Evolutionary conservation across 768 basidiomycete genomes (phyloP), one percentile per base, ranked within the genome.

Genomic region (Tremella mesenterica): DNA sequence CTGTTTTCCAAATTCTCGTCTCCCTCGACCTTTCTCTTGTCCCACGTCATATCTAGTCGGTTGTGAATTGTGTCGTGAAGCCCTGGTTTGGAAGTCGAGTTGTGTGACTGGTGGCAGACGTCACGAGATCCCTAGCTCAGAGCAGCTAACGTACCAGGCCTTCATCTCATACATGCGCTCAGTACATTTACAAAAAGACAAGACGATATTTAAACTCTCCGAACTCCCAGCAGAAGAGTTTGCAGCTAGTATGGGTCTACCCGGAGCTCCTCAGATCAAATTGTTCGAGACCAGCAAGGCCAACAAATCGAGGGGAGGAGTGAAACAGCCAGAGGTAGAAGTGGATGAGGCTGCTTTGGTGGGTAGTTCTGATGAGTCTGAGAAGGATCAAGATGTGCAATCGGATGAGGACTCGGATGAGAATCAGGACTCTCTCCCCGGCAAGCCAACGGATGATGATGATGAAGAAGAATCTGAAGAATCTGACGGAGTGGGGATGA

Each of bases 141-240:
- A 4, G 45, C 49, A 52, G 23, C 46, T 56, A 33, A 52, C 47
- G n/a, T 20, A 7, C 16, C 67, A 96, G 90, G 88, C 92, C 1
- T 93, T 97, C 67, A 85, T 97, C 8, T 93, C 92, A 13, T 99
- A 99, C 71, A 76, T 96, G 59, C 86, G 89, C 14, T 95, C 93
- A 3, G 76, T 99, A 21, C 79, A 95, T 70, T 77, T 97, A 18
- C 93, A 96, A 59, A 93, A 88, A 69, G 85, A 97, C 76, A 99
- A 97, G 69, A 76, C 83, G 0, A 82, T 93, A 57, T 99, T 97
- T 79, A 88, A 88, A 65, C 74, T 95, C 26, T 79, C 81, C 4
- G 82, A 84, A 50, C 80, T 96, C 14, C 91, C 91, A 0, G 78
- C 85, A 4, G 83, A 92, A 64, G 79, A 80, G 30, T 97, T 83